phyloP scores from a whole-genome alignment of 1,284 basidiomycete genomes.

The Porogramme epimiltina region DNA sequence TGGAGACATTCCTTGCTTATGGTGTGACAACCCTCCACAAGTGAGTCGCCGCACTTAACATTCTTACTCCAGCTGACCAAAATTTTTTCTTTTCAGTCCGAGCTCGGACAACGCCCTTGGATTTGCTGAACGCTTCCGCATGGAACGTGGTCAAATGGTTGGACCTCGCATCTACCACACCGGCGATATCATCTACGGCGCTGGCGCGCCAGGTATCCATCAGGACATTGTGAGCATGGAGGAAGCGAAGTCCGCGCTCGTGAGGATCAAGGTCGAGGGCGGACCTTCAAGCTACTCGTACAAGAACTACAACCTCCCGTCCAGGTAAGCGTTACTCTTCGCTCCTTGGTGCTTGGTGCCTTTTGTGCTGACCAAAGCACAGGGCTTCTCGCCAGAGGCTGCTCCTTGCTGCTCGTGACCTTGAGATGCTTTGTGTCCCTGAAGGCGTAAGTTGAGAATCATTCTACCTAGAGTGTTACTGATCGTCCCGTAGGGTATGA shows the following conservation, averaged over 20 bases:
- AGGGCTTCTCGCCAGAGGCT: conserved; percentile 72
- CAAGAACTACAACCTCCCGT: conserved; percentile 75
- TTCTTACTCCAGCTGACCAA: not conserved
- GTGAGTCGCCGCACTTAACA: conserved; percentile 37
- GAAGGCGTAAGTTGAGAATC: conserved; percentile 53
- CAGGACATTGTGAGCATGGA: conserved; percentile 62
- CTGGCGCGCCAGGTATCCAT: conserved; percentile 49
- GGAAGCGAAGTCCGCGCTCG: conserved; percentile 64
- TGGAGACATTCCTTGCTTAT: conserved; percentile 73
- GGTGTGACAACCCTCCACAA: conserved; percentile 80
- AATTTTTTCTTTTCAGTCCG: conserved; percentile 43
- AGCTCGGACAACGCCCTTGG: conserved; percentile 61
- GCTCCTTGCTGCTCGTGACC: conserved; percentile 57
- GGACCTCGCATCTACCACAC: conserved; percentile 74
- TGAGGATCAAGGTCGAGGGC: conserved; percentile 70
- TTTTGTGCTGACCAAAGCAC: not conserved
- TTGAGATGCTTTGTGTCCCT: conserved; percentile 71
- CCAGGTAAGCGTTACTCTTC: conserved; percentile 43
- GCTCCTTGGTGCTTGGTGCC: not conserved
- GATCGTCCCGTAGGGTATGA: conserved; percentile 55
- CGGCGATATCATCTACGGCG: conserved; percentile 68
- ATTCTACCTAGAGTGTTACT: not conserved
- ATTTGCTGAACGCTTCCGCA: conserved; percentile 62
- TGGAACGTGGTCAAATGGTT: conserved; percentile 66
- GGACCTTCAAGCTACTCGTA: conserved; percentile 70